Base-by-base conservation (phyloP, 179 eudicot species). In the Silene vulgaris region DNA sequence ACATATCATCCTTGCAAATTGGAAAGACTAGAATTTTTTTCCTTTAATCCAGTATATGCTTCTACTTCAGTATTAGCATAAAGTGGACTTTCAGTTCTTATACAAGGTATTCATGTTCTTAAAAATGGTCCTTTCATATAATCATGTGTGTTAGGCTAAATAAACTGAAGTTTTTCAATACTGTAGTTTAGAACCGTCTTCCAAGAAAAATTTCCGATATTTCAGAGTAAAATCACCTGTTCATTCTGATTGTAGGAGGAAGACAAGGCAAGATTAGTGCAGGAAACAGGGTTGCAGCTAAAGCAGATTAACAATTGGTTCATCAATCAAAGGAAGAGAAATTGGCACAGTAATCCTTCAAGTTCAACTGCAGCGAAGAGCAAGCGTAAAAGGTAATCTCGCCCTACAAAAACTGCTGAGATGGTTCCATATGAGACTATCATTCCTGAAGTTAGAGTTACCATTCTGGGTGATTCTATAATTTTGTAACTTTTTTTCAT, bases 291-390 rank as follows among this genome's bases (percentile, higher is more conserved):
- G 6, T 81, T 90, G 78, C 91, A 90, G 80, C 82, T 90, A 68
- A 90, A 90, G 84, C 96, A 90, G 85, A 90, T 90, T 78, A 90
- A 90, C 80, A 90, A 89, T 69, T 90, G 96, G 96, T 90, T 90
- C 78, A 90, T 90, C 72, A 91, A 91, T 72, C 97, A 91, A 78
- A 86, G 96, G 76, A 91, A 91, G 82, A 86, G 97, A 77, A 91
- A 91, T 69, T 89, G 94, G 97, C 97, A 91, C 78, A 87, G 89
- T 70, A 89, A 84, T 73, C 89, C 93, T 68, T 89, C 96, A 64
- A 80, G 90, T 78, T 90, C 96, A 26, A 88, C 82, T 56, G 81
- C 81, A 78, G 19, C 84, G 74, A 90, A 89, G 85, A 89, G 89
- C 79, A 90, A 89, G 72, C 92, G 91, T 83, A 90, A 90, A 79